phyloP scores from a whole-genome alignment of 306 rosid genomes.

The Canavalia ensiformis region DNA sequence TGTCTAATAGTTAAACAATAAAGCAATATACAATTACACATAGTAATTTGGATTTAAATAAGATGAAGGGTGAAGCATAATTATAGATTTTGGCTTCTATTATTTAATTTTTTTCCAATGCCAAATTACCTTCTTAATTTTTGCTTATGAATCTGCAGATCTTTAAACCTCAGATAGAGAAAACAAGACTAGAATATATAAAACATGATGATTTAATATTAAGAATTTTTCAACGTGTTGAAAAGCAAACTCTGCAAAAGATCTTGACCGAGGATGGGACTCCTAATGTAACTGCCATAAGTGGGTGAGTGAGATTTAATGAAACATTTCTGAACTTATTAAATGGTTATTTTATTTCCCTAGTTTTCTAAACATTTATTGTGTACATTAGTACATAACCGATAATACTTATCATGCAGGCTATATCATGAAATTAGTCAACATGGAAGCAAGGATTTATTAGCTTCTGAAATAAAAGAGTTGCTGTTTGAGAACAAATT shows the following conservation, averaged over 20 bases:
- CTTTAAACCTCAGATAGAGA: constrained; percentile 62
- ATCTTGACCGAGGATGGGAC: constrained; percentile 62
- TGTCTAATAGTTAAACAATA: background rate
- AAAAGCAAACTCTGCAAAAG: constrained; percentile 61
- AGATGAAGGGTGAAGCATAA: no score
- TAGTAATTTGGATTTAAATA: no score
- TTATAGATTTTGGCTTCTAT: background rate
- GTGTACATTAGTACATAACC: constrained; percentile 31
- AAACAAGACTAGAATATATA: constrained; percentile 58
- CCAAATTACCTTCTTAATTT: constrained; percentile 2
- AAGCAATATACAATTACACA: background rate
- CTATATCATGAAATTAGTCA: constrained; percentile 61
- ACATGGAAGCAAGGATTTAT: constrained; percentile 51
- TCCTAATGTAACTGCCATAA: constrained; percentile 58
- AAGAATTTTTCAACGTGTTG: constrained; percentile 59
- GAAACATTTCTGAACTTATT: constrained; percentile 7
- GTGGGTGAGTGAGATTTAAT: constrained; percentile 52
- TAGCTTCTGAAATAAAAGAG: constrained; percentile 54
- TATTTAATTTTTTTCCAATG: constrained; percentile 4
- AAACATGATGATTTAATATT: constrained; percentile 57
- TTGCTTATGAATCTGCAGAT: constrained; percentile 45
- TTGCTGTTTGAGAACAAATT: constrained; percentile 53
- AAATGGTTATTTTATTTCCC: background rate
- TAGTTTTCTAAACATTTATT: background rate
- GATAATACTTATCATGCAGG: constrained; percentile 45